Percentiles rank a stretch among this genome's conserved stretches.
Conservation (phyloP, 208 protist genomes). For the Borovskyia barvae region DNA sequence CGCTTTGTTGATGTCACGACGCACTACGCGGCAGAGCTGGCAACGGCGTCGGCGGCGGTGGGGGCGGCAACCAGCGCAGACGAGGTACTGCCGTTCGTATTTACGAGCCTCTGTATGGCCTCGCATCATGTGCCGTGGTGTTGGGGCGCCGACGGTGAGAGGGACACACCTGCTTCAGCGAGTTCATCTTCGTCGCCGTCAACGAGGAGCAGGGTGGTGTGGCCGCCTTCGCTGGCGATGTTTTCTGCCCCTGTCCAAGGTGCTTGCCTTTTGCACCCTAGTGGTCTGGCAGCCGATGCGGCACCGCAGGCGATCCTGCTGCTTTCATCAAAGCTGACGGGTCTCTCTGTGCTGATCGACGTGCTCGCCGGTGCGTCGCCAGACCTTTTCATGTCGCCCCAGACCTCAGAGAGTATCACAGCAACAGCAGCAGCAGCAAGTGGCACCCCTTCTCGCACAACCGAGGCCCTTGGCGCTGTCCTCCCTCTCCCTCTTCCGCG, state of each 20-base stretch:
- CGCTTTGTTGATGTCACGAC: conserved; percentile 52
- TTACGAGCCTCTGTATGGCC: conserved; percentile 9
- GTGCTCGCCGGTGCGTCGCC: conserved; percentile 22
- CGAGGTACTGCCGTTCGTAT: conserved; percentile 2
- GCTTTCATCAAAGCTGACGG: conserved; percentile 8
- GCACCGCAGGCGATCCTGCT: conserved; percentile 13
- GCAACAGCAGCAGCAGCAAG: not conserved
- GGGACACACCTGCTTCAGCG: not conserved
- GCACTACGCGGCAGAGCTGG: conserved; percentile 3
- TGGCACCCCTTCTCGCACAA: not conserved
- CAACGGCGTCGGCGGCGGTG: not conserved
- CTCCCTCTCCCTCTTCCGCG: conserved; percentile 20
- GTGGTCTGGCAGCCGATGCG: too few species aligned
- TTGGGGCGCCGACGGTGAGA: not conserved
- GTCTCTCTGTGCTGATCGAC: conserved; percentile 15
- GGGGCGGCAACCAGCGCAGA: not conserved
- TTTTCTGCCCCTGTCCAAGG: not conserved
- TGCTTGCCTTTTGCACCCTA: not conserved
- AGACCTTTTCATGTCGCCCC: conserved; percentile 20
- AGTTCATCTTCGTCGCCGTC: not conserved
- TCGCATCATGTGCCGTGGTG: conserved; percentile 16
- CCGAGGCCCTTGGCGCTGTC: not conserved
- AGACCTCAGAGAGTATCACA: not conserved
- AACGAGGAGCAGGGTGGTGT: not conserved
- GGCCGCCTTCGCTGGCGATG: conserved; percentile 22